Percentiles rank a stretch among this genome's conserved stretches.
These are phyloP conservation scores for Mucor ambiguus DNA, from an alignment of 371 early-diverging fungal genomes.

Conservation along the genomic window DNA sequence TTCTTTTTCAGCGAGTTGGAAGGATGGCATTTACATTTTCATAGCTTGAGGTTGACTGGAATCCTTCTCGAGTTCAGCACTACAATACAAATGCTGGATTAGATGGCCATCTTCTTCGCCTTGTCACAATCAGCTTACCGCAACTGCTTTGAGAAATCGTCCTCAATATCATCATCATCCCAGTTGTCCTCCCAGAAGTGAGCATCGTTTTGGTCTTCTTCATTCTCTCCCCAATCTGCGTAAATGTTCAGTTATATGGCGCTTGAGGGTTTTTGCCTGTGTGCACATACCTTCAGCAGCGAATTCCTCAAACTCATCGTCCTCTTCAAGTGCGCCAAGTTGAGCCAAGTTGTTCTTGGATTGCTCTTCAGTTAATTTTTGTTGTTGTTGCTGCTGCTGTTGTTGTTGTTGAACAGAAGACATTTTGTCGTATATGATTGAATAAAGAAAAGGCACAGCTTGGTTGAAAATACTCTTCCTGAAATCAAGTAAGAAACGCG, in stretches of 20 bases:
- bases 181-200: slow-evolving; percentile 89
- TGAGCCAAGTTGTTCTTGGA: slow-evolving; percentile 50
- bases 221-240: slow-evolving; percentile 84
- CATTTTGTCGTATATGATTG: slow-evolving; percentile 1
- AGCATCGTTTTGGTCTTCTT: slow-evolving; percentile 75
- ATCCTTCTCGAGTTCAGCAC: slow-evolving; percentile 31
- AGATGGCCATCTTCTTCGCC: neutral
- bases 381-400: slow-evolving; percentile 39
- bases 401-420: slow-evolving; percentile 28
- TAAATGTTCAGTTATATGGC: neutral
- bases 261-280: neutral
- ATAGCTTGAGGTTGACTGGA: slow-evolving; percentile 30
- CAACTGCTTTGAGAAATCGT: slow-evolving; percentile 88
- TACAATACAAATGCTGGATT: neutral
- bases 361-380: slow-evolving; percentile 30
- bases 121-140: slow-evolving; percentile 42
- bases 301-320: slow-evolving; percentile 95
- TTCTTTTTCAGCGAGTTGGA: neutral
- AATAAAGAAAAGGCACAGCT: neutral
- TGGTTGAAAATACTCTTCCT: neutral
- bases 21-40: slow-evolving; percentile 26
- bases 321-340: slow-evolving; percentile 79
- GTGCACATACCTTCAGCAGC: slow-evolving; percentile 72
- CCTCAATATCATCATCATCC: slow-evolving; percentile 92
- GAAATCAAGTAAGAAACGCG: neutral